These are phyloP conservation scores for Adansonia rubrostipa DNA, from an alignment of 441 rosid genomes.

Conservation along the genomic window DNA sequence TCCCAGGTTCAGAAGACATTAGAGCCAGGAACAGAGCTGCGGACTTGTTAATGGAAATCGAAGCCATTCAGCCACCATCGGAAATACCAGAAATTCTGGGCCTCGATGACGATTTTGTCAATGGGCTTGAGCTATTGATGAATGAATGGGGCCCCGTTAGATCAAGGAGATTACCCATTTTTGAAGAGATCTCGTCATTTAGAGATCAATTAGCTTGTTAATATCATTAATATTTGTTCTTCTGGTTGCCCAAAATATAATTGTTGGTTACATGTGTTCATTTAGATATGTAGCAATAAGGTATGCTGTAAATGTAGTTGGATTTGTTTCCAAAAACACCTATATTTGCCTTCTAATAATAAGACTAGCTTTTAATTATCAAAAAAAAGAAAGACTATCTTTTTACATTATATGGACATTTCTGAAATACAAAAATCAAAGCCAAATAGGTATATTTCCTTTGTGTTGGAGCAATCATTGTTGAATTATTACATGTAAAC, in stretches of 20 bases:
- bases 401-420: not conserved
- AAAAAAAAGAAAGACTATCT: no score
- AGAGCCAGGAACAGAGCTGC: conserved; percentile 62
- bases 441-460: no score
- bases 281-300: not conserved
- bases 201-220: conserved; percentile 68
- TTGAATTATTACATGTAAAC: no score
- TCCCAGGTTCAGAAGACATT: conserved; percentile 61
- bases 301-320: not conserved
- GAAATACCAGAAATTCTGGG: conserved; percentile 37
- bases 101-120: conserved; percentile 59
- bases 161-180: conserved; percentile 81
- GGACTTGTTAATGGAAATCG: conserved; percentile 64
- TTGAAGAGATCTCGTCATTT: conserved; percentile 76
- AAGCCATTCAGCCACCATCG: conserved; percentile 38
- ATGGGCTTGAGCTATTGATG: conserved; percentile 54
- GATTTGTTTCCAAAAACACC: not conserved
- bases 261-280: not conserved
- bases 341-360: not conserved
- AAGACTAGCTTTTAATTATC: not conserved
- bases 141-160: conserved; percentile 54
- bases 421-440: not conserved
- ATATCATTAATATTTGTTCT: not conserved
- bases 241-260: not conserved
- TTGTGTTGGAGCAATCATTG: no score